Base-by-base conservation (phyloP, 352 stramenopile genomes). In the Phytophthora litchii region DNA sequence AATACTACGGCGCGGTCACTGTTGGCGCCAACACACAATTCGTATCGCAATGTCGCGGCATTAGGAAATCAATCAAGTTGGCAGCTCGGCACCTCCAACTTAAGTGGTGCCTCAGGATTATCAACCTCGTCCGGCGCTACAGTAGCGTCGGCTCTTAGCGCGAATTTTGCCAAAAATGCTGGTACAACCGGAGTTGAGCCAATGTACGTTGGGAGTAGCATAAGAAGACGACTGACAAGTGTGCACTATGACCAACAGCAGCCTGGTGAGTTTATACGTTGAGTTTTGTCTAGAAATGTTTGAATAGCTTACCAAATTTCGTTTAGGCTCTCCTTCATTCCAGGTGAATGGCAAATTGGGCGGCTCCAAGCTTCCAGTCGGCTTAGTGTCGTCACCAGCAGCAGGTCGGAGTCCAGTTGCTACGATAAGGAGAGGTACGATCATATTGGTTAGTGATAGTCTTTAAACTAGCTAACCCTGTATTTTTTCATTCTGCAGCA, bases 201-300 rank as follows among this genome's bases (percentile, higher is more conserved):
- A 11, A 54, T 75, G 3, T 73, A 82, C 14, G 43, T 78, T 21
- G 70, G 65, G 1, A 64, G 57, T 29, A 59, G 68, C 4, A 40
- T 80, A n/a, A 70, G 78, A 29, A 59, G 81, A 12, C 60, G 77
- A 0, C 53, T 87, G 35, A 75, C 52, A 38, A 87, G 72, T 21
- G 67, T 87, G 13, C 80, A 86, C 34, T 90, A 86, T 42, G 80
- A 90, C 21, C 70, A 78, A 14, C 54, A 72, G 7, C 50, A 76
- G 36, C 76, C 42, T 42, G 62, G 70, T 83, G 45, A 38, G 54
- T 61, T 10, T 29, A 41, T 14, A n/a, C 8, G 19, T 42, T n/a
- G 12, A 16, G 13, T n/a, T 8, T 8, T 17, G 20, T 45, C 14
- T 32, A 20, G 29, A 17, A 27, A 27, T 19, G 16, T 46, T 29